Base-by-base conservation (phyloP, 2,329 filamentous ascomycete species). In the Xylariaceae sp. region DNA sequence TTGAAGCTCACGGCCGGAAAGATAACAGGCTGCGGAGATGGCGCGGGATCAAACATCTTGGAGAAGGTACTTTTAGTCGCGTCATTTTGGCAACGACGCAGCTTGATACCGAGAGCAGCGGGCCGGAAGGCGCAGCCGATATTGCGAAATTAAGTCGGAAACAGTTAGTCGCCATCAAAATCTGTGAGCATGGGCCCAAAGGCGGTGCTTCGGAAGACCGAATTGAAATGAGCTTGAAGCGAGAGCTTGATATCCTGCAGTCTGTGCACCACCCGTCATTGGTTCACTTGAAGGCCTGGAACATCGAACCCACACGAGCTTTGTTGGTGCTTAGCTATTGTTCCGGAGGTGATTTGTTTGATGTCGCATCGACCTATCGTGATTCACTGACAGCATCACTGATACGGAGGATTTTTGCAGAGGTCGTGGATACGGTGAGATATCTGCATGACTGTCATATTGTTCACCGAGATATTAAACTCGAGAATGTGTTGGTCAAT, bases 401-500 rank as follows among this genome's bases (percentile, higher is more conserved):
- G 42, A 78, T 97, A 45, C 82, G 90, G 59, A 83, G 94, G 47
- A 91, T 97, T 51, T 97, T 97, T 70, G 81, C 92, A 13, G 94
- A 99, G 69, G 71, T 97, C 57, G 86, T 97, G 19, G 86, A 83
- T 55, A 94, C 93, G 0, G 87, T 96, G 34, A 82, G 80, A 52
- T 97, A 97, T 73, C 76, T 99, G 45, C 94, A 99, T 70, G 77
- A 83, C 48, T 78, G 89, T 63, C 86, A 83, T 60, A 96, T 99
- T 66, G 93, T 97, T 48, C 94, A 99, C 69, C 85, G 94, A 54
- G 94, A 99, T 70, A 95, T 99, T 71, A 99, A 99, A 74, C 85
- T 99, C 53, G 94, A 99, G 77, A 82, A 97, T 69, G 90, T 97
- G 40, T 84, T 99, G 31, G 88, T 97, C 63, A 97, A 96, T 66